phyloP scores from a whole-genome alignment of 768 basidiomycete species.

The Naganishia onofrii region DNA sequence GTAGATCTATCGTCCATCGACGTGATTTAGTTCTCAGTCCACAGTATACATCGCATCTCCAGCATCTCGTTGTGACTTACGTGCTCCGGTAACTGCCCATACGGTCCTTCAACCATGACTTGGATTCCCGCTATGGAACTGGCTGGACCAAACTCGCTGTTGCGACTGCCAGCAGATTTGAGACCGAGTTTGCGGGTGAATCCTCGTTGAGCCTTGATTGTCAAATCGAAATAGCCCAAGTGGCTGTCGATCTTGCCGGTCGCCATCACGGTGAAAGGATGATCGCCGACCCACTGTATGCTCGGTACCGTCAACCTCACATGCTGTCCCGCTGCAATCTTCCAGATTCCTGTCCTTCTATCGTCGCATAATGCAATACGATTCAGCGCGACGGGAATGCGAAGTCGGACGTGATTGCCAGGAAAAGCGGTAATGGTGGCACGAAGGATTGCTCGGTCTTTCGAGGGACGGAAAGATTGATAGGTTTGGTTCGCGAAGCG shows the following conservation, averaged over 20 bases:
- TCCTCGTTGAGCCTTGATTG: slow-evolving; percentile 18
- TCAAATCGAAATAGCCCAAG: slow-evolving; percentile 3
- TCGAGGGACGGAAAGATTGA: neutral
- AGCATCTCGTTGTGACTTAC: neutral
- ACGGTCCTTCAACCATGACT: slow-evolving; percentile 8
- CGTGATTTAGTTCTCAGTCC: neutral
- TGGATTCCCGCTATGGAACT: too few relatives aligned
- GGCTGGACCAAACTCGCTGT: neutral
- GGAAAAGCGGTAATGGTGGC: slow-evolving; percentile 1
- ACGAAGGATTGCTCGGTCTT: too few relatives aligned
- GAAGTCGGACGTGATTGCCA: neutral
- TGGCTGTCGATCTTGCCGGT: slow-evolving; percentile 4
- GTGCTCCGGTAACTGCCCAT: neutral
- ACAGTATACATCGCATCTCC: neutral
- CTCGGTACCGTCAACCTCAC: neutral
- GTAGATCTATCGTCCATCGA: neutral
- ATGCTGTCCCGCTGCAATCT: neutral
- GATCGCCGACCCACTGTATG: slow-evolving; percentile 12
- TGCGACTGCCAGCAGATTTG: neutral
- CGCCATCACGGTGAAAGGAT: slow-evolving; percentile 21
- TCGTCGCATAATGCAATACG: neutral
- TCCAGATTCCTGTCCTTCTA: neutral
- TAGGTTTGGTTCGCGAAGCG: slow-evolving; percentile 1
- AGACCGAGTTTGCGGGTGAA: slow-evolving; percentile 2
- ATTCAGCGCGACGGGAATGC: neutral